Evolutionary conservation across 2,329 filamentous ascomycete species (phyloP).

Genomic region (Colletotrichum graminicola): DNA sequence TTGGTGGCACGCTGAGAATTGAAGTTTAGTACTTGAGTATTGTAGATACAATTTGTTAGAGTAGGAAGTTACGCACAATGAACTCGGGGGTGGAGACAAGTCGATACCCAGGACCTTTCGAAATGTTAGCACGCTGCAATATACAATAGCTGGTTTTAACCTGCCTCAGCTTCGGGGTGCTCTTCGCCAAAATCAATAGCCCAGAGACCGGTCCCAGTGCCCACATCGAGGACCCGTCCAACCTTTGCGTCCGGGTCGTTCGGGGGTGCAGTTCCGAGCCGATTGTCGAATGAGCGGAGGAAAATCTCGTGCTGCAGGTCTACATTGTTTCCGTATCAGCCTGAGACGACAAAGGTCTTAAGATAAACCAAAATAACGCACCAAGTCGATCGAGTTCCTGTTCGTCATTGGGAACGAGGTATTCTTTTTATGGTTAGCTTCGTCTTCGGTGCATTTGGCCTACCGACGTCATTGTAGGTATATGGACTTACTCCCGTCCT

Average conservation of each 20-base stretch:
- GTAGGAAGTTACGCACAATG: constrained; percentile 53
- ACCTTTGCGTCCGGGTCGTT: neutral
- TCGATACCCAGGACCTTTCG: constrained; percentile 64
- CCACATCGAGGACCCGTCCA: constrained; percentile 44
- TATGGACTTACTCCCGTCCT: constrained; percentile 1
- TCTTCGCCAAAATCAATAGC: constrained; percentile 59
- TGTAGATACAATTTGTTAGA: neutral
- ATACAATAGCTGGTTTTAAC: neutral
- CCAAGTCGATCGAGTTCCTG: constrained; percentile 9
- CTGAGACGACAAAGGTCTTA: accelerated
- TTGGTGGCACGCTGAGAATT: constrained; percentile 59
- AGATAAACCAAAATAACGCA: neutral
- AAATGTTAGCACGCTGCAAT: constrained; percentile 51
- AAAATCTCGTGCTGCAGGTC: constrained; percentile 3
- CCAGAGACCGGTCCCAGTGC: constrained; percentile 58
- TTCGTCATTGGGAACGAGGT: constrained; percentile 21
- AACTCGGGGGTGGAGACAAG: constrained; percentile 65
- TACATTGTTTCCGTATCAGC: neutral
- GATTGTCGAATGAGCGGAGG: neutral
- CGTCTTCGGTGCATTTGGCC: neutral
- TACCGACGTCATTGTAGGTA: accelerated
- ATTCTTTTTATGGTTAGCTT: constrained; percentile 2
- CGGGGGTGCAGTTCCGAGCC: neutral
- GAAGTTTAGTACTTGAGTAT: too few species aligned
- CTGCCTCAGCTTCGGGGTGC: constrained; percentile 2